A percentile compares a stretch with the other conserved stretches of the same genome.
phyloP scores from a whole-genome alignment of 148 eudicot species.

The Bassia scoparia region DNA sequence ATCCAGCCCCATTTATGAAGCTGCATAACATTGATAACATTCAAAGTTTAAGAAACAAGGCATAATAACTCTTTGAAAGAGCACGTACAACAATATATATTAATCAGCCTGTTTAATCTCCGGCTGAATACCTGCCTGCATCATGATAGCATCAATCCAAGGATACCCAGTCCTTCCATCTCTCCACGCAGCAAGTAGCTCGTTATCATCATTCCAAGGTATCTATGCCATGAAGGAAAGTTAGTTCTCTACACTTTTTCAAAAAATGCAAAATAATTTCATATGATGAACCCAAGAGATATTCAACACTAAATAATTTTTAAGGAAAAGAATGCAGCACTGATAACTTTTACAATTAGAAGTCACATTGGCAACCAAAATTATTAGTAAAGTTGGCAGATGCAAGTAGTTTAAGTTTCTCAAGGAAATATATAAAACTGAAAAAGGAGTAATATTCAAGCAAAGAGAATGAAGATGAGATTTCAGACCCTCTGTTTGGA shows the following conservation, averaged over 20 bases:
- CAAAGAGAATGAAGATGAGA: neutral
- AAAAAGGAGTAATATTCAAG: neutral
- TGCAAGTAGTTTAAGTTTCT: neutral
- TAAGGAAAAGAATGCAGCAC: neutral
- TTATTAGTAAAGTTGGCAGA: neutral
- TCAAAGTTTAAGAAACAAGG: neutral
- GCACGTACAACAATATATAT: neutral
- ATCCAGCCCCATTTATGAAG: conserved; percentile 96
- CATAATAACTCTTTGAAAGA: neutral
- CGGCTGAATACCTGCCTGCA: conserved; percentile 54
- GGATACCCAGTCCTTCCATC: conserved; percentile 92
- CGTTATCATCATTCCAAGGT: conserved; percentile 74
- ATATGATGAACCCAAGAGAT: neutral
- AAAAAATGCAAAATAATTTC: neutral
- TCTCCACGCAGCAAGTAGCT: conserved; percentile 82
- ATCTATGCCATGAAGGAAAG: conserved; percentile 39
- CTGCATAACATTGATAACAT: conserved; percentile 31
- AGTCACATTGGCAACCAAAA: neutral
- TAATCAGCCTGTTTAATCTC: neutral
- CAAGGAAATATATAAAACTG: neutral
- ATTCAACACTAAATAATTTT: neutral
- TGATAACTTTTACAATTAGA: neutral
- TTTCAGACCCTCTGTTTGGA: too few species aligned
- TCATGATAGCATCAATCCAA: conserved; percentile 96
- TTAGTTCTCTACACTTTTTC: neutral